Conservation (phyloP, 2,329 filamentous ascomycete species). For the Claviceps sp. region DNA sequence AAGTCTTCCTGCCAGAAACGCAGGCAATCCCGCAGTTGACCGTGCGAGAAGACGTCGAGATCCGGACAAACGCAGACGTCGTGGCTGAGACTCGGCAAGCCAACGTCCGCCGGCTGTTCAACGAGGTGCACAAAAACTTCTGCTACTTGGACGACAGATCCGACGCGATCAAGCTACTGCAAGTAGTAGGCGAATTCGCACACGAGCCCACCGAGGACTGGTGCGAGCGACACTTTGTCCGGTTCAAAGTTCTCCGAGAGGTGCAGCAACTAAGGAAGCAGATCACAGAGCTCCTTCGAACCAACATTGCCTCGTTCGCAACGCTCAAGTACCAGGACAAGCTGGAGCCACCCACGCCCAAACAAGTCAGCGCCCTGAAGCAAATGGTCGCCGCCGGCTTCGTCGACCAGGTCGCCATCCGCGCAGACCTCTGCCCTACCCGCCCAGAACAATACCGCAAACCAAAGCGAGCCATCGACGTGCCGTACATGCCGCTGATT, state of each 20-base stretch:
- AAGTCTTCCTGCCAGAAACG: constrained; percentile 73
- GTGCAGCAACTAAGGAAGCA: constrained; percentile 71
- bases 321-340: constrained; percentile 42
- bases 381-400: constrained; percentile 89
- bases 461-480: constrained; percentile 76
- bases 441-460: constrained; percentile 55
- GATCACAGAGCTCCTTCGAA: constrained; percentile 65
- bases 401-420: constrained; percentile 86
- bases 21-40: constrained; percentile 52
- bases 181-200: constrained; percentile 77
- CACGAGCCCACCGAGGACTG: constrained; percentile 59
- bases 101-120: constrained; percentile 45
- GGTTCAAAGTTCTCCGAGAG: constrained; percentile 77
- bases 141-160: constrained; percentile 68
- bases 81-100: constrained; percentile 58
- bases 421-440: constrained; percentile 69
- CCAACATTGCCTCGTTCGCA: constrained; percentile 55
- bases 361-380: constrained; percentile 67
- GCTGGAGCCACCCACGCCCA: constrained; percentile 45
- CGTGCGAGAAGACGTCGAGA: constrained; percentile 31
- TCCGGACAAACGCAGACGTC: constrained; percentile 53
- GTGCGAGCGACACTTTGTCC: constrained; percentile 74
- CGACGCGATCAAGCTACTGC: constrained; percentile 82
- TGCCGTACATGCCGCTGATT: constrained; percentile 79
- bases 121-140: constrained; percentile 65